Evolutionary conservation across 768 basidiomycete genomes (phyloP), one percentile per base, ranked within the genome.

Genomic region (Zangia roseola): DNA sequence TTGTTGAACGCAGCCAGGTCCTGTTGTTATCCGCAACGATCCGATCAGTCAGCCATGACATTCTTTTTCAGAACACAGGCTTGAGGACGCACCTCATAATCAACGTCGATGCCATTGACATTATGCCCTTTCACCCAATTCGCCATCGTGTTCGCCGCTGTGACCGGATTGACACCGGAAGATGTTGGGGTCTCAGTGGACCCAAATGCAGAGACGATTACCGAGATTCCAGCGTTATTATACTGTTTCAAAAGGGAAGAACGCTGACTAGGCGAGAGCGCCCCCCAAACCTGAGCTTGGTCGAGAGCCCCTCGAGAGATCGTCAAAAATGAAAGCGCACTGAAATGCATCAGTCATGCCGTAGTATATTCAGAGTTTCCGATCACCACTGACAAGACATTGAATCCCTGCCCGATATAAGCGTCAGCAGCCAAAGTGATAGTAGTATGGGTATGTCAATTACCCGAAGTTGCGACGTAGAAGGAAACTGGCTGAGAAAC

Each of bases 131-230:
- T 72, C 25, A 80, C 78, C 69, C 70, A 79, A 7, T 62, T 60
- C 6, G 75, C 78, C 58, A 81, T 67, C 5, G 64, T 67, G 52
- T 72, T 69, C 1, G 79, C 79, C 5, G 65, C 64, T 24, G 38
- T 42, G 26, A 69, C 65, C 3, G 79, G 68, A 48, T 79, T 68
- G 5, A 58, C 55, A 20, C 72, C 73, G 5, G 62, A 59, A 1
- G 72, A 65, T 4, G 77, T 80, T 3, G 79, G 79, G 1, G 66
- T 62, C 45, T 68, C 58, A 5, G 63, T 65, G 13, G 77, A 70
- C 6, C 79, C 79, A 53, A 83, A 83, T 4, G 69, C 72, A 37
- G 79, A 78, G 6, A 83, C 82, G 45, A 84, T 73, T 40, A 84
- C 58, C 17, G 75, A 77, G 59, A 83, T 81, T n/a, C 82, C 82